Percentiles rank a stretch among this genome's conserved stretches.
These are phyloP conservation scores for Colletotrichum sp. DNA, from an alignment of 2,329 filamentous ascomycete genomes.

Conservation along the genomic window DNA sequence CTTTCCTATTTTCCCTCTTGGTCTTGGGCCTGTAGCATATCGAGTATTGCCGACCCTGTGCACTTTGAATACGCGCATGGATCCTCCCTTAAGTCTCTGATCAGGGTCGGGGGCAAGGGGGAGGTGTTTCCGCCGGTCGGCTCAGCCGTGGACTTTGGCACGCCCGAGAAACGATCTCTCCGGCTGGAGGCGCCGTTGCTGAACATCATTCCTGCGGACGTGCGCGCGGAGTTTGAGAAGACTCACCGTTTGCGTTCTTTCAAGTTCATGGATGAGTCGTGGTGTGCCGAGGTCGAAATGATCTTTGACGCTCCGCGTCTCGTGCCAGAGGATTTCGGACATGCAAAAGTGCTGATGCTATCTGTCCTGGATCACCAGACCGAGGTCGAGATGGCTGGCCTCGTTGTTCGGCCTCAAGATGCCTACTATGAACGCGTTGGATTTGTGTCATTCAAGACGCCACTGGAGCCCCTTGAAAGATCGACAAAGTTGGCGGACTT, in stretches of 20 bases:
- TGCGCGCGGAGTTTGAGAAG: rapidly evolving
- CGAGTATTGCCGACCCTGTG: too few species aligned
- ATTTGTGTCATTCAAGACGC: rapidly evolving
- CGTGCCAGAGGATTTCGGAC: background rate
- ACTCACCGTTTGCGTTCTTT: rapidly evolving
- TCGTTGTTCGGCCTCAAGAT: background rate
- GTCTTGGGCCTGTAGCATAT: too few species aligned
- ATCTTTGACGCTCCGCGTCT: background rate
- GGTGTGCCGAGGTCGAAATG: rapidly evolving
- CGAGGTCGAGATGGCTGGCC: rapidly evolving
- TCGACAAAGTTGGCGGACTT: rapidly evolving
- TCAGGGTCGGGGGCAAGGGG: rapidly evolving
- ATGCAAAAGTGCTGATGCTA: rapidly evolving
- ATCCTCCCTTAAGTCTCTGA: too few species aligned
- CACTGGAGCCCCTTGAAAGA: rapidly evolving
- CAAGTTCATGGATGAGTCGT: background rate
- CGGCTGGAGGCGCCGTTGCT: background rate
- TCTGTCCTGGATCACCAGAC: rapidly evolving
- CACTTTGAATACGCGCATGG: too few species aligned
- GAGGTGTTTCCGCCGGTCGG: rapidly evolving
- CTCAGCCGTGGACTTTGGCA: background rate
- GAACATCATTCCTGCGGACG: rapidly evolving
- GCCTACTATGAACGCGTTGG: background rate
- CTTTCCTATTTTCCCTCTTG: rapidly evolving
- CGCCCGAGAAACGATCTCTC: rapidly evolving